phyloP scores from a whole-genome alignment of 208 protist genomes.

The Pavlovales sp. region DNA sequence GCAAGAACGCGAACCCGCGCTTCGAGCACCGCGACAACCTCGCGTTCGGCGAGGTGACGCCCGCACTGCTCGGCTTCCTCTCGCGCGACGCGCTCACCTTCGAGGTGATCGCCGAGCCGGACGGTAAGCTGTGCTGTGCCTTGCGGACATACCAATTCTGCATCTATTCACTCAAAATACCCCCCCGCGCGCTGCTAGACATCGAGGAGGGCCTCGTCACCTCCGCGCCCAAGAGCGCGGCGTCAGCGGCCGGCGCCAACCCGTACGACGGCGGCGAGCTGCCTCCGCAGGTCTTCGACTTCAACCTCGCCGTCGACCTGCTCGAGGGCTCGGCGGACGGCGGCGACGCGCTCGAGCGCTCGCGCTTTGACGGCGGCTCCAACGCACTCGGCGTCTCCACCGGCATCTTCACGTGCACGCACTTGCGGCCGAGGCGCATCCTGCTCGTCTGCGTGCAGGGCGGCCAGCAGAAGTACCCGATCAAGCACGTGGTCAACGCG shows the following conservation, averaged over 20 bases:
- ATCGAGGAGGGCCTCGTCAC: not conserved
- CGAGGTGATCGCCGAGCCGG: not conserved
- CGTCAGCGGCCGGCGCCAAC: not conserved
- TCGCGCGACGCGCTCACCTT: not conserved
- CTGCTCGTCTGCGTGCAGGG: not conserved
- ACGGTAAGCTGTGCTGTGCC: too few relatives aligned
- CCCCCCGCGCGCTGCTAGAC: too few relatives aligned
- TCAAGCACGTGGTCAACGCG: not conserved
- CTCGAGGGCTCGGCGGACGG: not conserved
- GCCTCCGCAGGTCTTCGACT: not conserved
- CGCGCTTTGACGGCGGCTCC: not conserved
- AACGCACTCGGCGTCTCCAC: not conserved
- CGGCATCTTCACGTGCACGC: not conserved
- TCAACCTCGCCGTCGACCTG: not conserved
- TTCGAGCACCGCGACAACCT: not conserved
- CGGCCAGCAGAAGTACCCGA: not conserved
- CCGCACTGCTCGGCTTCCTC: not conserved
- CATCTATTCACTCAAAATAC: too few relatives aligned
- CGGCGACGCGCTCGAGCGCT: not conserved
- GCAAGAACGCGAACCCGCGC: not conserved
- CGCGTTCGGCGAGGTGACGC: not conserved
- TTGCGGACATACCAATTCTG: too few relatives aligned
- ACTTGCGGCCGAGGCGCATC: not conserved
- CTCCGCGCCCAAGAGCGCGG: not conserved
- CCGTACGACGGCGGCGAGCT: not conserved